Evolutionary conservation across 495 filamentous ascomycete genomes (phyloP), one percentile per base, ranked within the genome.

Genomic region (Tricharina praecox): DNA sequence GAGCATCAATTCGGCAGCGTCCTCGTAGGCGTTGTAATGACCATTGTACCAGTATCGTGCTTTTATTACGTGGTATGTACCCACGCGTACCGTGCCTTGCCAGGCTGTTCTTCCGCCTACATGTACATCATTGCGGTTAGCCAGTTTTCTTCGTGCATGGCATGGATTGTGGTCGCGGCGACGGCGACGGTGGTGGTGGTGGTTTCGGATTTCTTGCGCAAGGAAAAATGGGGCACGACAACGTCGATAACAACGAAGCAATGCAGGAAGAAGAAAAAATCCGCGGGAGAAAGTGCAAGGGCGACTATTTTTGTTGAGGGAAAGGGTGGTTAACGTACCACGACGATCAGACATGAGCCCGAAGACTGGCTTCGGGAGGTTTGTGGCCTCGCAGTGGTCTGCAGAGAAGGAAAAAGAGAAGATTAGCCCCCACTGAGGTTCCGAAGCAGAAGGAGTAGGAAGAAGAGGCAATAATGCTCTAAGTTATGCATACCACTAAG

Each of bases 81-180:
- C 30, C 9, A 46, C 25, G 19, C 9, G n/a, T 3, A 48, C 35
- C 8, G 8, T 23, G 45, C 45, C 11, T 25, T 9, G 13, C 45
- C 45, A 48, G 13, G 45, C 45, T 3, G 45, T 48, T 25, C 45
- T 25, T 19, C 45, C 34, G 19, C 45, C 45, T 48, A 34, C 30
- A 32, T 37, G 34, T 4, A 7, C 32, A 23, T 16, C 40, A 18
- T 43, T 43, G 37, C 23, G 28, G 28, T 46, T 46, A 46, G 43
- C 43, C 30, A 33, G 25, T 24, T 8, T 44, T 11, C 18, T 13
- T 26, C 13, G n/a, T 24, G 23, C 10, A 44, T 47, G 3, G 40
- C 11, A 21, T 5, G n/a, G n/a, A n/a, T n/a, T n/a, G n/a, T n/a
- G n/a, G n/a, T n/a, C n/a, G n/a, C n/a, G n/a, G n/a, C n/a, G n/a